Percentiles rank a stretch among this genome's conserved stretches.
Conservation (phyloP, 1,284 basidiomycete genomes). For the Cystobasidium sp. region DNA sequence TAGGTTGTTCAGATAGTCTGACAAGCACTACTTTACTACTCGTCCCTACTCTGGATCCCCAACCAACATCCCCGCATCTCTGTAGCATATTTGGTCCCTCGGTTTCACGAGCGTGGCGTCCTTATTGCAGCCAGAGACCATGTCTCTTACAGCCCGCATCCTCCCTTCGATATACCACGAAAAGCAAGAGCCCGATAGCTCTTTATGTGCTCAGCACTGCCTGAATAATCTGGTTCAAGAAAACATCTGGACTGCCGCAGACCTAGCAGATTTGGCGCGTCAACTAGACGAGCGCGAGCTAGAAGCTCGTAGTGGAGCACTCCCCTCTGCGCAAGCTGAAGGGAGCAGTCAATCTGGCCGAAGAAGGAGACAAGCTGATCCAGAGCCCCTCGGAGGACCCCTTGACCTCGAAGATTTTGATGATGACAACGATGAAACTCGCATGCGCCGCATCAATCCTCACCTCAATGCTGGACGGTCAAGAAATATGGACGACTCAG, state of each 20-base stretch:
- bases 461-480: constrained; percentile 4
- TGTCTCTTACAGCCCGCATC: constrained; percentile 30
- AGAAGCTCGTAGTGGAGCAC: constrained; percentile 45
- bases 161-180: constrained; percentile 54
- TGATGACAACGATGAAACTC: constrained; percentile 85
- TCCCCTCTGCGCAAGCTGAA: constrained; percentile 53
- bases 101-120: too few relatives aligned
- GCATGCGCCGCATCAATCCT: constrained; percentile 52
- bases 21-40: too few relatives aligned
- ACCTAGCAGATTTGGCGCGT: constrained; percentile 79
- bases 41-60: too few relatives aligned
- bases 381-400: constrained; percentile 49
- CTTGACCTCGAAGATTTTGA: constrained; percentile 59
- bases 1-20: too few relatives aligned
- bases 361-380: constrained; percentile 55
- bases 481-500: constrained; percentile 46
- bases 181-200: constrained; percentile 58
- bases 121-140: neutral
- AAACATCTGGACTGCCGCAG: constrained; percentile 71
- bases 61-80: too few relatives aligned
- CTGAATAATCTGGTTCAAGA: constrained; percentile 61
- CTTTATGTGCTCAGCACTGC: constrained; percentile 58
- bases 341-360: constrained; percentile 55
- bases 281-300: constrained; percentile 64
- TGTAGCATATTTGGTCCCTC: too few relatives aligned